Evolutionary conservation across 202 grass and related monocot genomes (phyloP), one percentile per base, ranked within the genome.

Genomic region (Schoenoplectus triqueter): DNA sequence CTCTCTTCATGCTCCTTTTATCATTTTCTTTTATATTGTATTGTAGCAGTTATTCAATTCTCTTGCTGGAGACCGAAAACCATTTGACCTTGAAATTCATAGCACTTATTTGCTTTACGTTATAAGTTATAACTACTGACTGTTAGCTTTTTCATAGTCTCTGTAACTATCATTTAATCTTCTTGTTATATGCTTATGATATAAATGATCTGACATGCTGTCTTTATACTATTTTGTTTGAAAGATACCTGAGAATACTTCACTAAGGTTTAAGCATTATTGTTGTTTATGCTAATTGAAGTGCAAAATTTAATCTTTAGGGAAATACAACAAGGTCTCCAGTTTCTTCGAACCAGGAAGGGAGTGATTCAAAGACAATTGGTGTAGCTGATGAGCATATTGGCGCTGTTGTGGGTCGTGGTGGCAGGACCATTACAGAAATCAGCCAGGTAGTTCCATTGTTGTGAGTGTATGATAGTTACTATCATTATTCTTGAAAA

Each of bases 321-420:
- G 85, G 85, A 48, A 80, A 10, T 14, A 7, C 19, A 76, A 78
- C 82, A 55, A 89, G 93, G 42, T 91, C 91, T 0, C 86, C 93
- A 84, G 84, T 71, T 80, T 75, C 85, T 40, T 52, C 64, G 40
- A 87, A 68, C 82, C 88, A 81, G 84, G 93, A 90, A 55, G 87
- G 84, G 56, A 93, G 90, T 74, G 87, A 92, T 17, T 95, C 96
- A 5, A 64, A 87, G 77, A 99, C 96, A 66, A 94, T 99, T 44
- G 88, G 91, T 82, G 56, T 99, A 22, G 93, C 93, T 3, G 96
- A 99, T 22, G 96, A 99, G 85, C 96, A 99, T 87, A 92, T 99
- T 11, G 96, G 96, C 73, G 93, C 93, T 85, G 88, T 95, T 86
- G 93, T 99, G 60, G 96, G 96, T 47, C 96, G 93, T 78, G 90